A percentile compares a stretch with the other conserved stretches of the same genome.
Evolutionary conservation across 768 basidiomycete species (phyloP).

Genomic region (Mycena vulgaris): DNA sequence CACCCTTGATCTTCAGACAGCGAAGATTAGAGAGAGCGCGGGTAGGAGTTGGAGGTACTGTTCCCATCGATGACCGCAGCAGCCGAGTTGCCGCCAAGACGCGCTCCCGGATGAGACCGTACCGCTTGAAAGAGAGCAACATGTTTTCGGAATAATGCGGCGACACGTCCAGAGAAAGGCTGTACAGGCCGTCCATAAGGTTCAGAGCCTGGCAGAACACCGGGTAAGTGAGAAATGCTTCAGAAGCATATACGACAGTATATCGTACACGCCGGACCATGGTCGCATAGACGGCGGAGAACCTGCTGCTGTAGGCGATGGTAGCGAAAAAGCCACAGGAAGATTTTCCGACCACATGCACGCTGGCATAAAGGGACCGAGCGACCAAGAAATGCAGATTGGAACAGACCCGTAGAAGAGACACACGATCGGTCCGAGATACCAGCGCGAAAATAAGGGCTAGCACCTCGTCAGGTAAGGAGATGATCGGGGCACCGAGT

Average conservation of each 20-base stretch:
- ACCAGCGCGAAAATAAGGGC: not conserved
- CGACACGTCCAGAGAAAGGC: not conserved
- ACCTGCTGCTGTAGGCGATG: not conserved
- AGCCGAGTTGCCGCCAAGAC: not conserved
- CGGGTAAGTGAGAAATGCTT: not conserved
- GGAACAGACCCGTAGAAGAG: not conserved
- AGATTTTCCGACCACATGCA: not conserved
- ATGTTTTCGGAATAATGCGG: not conserved
- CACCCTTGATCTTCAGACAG: not conserved
- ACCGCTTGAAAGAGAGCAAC: not conserved
- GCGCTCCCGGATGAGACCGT: not conserved
- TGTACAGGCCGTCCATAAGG: not conserved
- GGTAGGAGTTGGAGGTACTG: not conserved
- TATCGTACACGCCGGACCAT: not conserved
- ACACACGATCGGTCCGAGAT: not conserved
- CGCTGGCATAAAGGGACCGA: not conserved
- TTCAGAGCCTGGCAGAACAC: not conserved
- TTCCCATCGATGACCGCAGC: not conserved
- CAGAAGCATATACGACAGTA: not conserved
- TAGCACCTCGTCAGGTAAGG: not conserved
- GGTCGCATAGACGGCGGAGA: not conserved
- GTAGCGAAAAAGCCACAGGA: not conserved
- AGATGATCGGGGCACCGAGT: not conserved
- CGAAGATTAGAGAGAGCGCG: not conserved
- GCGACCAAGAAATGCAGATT: not conserved